Evolutionary conservation across 2,329 filamentous ascomycete species (phyloP), one percentile per base, ranked within the genome.

Genomic region (Ophiocordyceps polyrhachis-furcata): DNA sequence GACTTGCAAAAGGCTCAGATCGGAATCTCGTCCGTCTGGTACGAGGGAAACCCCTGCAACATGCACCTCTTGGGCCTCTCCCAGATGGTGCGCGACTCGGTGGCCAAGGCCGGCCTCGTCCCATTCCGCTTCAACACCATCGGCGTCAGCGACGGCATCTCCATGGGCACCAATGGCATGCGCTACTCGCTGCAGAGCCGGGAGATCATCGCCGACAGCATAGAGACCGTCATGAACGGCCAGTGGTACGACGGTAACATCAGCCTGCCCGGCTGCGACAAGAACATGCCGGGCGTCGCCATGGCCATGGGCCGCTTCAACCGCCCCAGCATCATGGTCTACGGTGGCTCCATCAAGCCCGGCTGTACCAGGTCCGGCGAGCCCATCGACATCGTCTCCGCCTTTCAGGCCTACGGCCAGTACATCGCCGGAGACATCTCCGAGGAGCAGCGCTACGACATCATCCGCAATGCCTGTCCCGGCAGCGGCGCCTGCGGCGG

Each of bases 51-150:
- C 67, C 91, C 91, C 23, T 98, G 91, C 72, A 98, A 98, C 68
- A 98, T 95, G 89, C 91, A 98, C 65, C 70, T 98, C 49, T 73
- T 98, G 64, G 84, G 93, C 57, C 76, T 98, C 49, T 93, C 84
- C 59, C 72, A 81, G 61, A 68, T 81, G 51, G 82, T 94, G 51
- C 69, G 66, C 56, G 62, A 75, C 53, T 76, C 72, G 14, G 72
- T 78, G 38, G 64, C 64, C 46, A 65, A 81, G 55, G 83, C 87
- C 28, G 84, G 86, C 20, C 71, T 98, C 49, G 73, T 93, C 48
- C 86, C 87, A 50, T 93, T 93, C 72, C 88, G 95, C 62, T 98
- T 98, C 76, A 98, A 98, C 71, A 98, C 93, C 48, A 85, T 98
- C 57, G 91, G 91, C 57, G 93, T 98, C 52, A 94, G 86, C 51